Percentiles rank a stretch among this genome's conserved stretches.
These are phyloP conservation scores for Colletotrichum tropicale DNA, from an alignment of 2,329 filamentous ascomycete species.

Conservation along the genomic window DNA sequence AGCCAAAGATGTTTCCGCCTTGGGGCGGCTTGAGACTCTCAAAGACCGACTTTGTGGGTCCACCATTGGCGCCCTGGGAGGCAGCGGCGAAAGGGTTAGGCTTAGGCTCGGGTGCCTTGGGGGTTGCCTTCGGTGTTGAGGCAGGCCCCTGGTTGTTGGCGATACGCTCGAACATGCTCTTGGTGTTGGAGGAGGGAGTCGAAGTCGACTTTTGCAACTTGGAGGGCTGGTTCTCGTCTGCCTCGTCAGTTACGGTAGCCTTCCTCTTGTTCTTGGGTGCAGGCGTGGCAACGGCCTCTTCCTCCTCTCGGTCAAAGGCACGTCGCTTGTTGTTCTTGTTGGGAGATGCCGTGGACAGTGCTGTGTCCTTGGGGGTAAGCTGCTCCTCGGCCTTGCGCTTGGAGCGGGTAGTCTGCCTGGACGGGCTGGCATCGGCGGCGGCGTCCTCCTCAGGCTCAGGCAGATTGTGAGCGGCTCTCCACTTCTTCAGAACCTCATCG, in stretches of 20 bases:
- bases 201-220: constrained; percentile 52
- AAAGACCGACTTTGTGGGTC: constrained; percentile 47
- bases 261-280: constrained; percentile 59
- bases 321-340: constrained; percentile 55
- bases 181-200: constrained; percentile 58
- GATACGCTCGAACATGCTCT: constrained; percentile 61
- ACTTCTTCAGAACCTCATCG: constrained; percentile 60
- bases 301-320: constrained; percentile 42
- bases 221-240: constrained; percentile 50
- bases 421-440: constrained; percentile 30
- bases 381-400: constrained; percentile 66
- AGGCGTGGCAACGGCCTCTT: constrained; percentile 33
- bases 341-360: constrained; percentile 35
- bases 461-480: constrained; percentile 61
- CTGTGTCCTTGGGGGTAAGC: constrained; percentile 39
- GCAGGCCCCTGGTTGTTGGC: constrained; percentile 51
- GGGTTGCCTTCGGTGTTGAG: constrained; percentile 32
- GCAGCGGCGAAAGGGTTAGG: constrained; percentile 34
- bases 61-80: constrained; percentile 39
- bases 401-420: constrained; percentile 31
- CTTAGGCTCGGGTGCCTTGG: constrained; percentile 33
- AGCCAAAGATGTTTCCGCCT: constrained; percentile 60
- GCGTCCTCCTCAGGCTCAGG: constrained; percentile 53
- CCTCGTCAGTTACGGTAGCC: constrained; percentile 47
- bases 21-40: constrained; percentile 39